Evolutionary conservation across 2,329 filamentous ascomycete genomes (phyloP), one percentile per base, ranked within the genome.

Genomic region (Metarhizium robertsii): DNA sequence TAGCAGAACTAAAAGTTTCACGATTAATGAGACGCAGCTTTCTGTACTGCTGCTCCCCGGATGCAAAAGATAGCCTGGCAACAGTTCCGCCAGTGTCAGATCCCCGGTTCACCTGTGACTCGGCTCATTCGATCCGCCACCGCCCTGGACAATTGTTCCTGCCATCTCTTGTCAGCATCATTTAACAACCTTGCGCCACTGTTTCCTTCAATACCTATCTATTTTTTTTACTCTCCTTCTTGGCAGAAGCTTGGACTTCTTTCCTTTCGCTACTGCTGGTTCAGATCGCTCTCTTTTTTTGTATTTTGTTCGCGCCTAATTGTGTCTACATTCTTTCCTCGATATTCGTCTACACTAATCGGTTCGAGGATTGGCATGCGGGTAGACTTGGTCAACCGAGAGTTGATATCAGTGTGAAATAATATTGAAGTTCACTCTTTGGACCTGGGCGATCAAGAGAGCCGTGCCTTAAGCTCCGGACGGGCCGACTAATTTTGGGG

Each of bases 181-280:
- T 55, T 49, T 45, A 46, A 38, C 18, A 18, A 11, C 32, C 5
- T n/a, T 49, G 54, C 43, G 42, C 43, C 29, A 25, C 53, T 42
- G 49, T 50, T 52, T 60, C 53, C 42, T 40, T 14, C 52, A 52
- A 52, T 34, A 34, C 32, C 32, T 58, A 55, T 59, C 52, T 55
- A 57, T 60, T 58, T 25, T 25, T 25, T 25, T 25, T 25, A 25
- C 53, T 59, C 57, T 57, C 61, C 59, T 52, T 61, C 59, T 34
- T 47, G 36, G 18, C 45, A 56, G 48, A 51, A 55, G 52, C 34
- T 38, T 16, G 42, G 14, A 29, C 47, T 56, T 57, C 54, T 52
- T 46, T 55, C 52, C 55, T 56, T 59, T 56, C 45, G 57, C 59
- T 56, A 58, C 80, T 83, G 80, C 81, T 84, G 79, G 80, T 73